These are phyloP conservation scores for Karstenula rhodostoma DNA, from an alignment of 2,329 filamentous ascomycete species.

Conservation along the genomic window DNA sequence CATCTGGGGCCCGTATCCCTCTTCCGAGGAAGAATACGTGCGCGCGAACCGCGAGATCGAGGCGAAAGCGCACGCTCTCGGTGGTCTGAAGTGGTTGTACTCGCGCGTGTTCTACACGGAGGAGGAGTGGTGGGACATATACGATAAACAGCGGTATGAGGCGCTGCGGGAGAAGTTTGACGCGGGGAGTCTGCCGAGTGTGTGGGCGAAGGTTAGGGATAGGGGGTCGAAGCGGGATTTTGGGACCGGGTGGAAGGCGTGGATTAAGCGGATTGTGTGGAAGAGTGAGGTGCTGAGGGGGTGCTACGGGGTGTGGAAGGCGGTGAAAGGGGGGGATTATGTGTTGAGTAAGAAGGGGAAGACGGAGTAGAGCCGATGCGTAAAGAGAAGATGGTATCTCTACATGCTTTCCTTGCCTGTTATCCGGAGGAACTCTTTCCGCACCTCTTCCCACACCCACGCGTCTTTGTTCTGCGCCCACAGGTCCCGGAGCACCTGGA, in stretches of 20 bases:
- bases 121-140: slow-evolving; percentile 72
- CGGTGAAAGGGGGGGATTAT: slow-evolving; percentile 43
- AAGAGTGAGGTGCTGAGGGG: slow-evolving; percentile 45
- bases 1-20: slow-evolving; percentile 79
- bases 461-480: slow-evolving; percentile 39
- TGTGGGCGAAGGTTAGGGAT: slow-evolving; percentile 71
- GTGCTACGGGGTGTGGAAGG: slow-evolving; percentile 50
- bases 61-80: slow-evolving; percentile 70
- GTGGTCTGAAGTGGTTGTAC: slow-evolving; percentile 87
- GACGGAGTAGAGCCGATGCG: not conserved
- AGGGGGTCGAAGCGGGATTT: slow-evolving; percentile 39
- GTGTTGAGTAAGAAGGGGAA: slow-evolving; percentile 35
- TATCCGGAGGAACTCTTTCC: slow-evolving; percentile 20
- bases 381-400: not conserved
- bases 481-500: slow-evolving; percentile 35
- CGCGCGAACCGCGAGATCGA: slow-evolving; percentile 76
- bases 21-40: slow-evolving; percentile 66
- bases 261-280: slow-evolving; percentile 34
- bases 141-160: slow-evolving; percentile 69
- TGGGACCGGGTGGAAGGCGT: slow-evolving; percentile 30
- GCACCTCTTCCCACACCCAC: slow-evolving; percentile 38
- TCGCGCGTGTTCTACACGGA: slow-evolving; percentile 85
- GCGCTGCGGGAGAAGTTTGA: slow-evolving; percentile 68
- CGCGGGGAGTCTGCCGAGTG: slow-evolving; percentile 68
- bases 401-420: slow-evolving; percentile 20